These are phyloP conservation scores for Tetrapisispora pingtungensis DNA, from an alignment of 805 yeast species.

Conservation along the genomic window DNA sequence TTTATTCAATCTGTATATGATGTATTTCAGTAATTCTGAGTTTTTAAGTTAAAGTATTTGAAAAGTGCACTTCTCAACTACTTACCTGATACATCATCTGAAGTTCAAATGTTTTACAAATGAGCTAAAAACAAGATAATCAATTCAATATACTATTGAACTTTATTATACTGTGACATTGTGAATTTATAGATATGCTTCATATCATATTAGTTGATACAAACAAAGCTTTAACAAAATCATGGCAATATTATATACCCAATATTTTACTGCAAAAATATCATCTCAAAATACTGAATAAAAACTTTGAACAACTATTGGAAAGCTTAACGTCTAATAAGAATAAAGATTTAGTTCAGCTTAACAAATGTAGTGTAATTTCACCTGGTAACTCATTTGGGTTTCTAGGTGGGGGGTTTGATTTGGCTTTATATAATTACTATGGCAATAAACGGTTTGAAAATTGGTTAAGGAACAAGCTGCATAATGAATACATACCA, in stretches of 20 bases:
- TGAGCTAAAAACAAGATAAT: no score
- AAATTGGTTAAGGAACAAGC: conserved; percentile 19
- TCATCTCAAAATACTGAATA: not conserved
- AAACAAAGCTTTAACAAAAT: conserved; percentile 8
- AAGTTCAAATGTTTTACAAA: no score
- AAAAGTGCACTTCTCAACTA: no score
- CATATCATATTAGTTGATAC: conserved; percentile 17
- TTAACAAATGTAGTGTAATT: conserved; percentile 26
- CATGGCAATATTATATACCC: conserved; percentile 12
- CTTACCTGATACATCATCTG: no score
- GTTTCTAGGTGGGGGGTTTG: conserved; percentile 44
- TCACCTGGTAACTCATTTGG: conserved; percentile 47
- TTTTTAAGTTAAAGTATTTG: no score
- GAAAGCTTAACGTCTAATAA: not conserved
- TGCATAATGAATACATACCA: conserved; percentile 17
- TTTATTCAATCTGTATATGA: no score
- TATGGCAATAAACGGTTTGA: conserved; percentile 23
- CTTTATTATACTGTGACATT: no score
- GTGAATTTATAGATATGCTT: conserved; percentile 3
- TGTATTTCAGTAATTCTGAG: no score
- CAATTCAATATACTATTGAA: conserved; percentile 1
- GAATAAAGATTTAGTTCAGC: not conserved
- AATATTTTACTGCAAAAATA: not conserved
- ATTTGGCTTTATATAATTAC: conserved; percentile 23
- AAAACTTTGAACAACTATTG: not conserved